These are phyloP conservation scores for Fraxinus sp. DNA, from an alignment of 305 asterid species.

Conservation along the genomic window DNA sequence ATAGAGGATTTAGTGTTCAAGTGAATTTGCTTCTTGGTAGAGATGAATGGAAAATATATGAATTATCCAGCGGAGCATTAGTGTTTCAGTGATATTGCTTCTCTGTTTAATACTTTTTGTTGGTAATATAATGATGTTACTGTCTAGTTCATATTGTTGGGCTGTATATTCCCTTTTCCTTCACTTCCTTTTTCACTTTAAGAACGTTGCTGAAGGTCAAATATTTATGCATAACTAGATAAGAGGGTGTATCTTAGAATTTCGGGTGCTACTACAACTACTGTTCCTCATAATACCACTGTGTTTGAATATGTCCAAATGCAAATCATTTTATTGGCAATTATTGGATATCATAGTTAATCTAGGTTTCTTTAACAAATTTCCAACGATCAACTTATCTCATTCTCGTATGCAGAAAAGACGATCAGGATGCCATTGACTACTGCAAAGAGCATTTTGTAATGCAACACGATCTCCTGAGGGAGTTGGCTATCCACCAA, in stretches of 20 bases:
- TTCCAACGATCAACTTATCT: background rate
- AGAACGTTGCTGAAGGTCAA: background rate
- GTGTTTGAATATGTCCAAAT: background rate
- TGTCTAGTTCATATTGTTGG: background rate
- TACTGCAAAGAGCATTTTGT: constrained; percentile 29
- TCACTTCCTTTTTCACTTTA: background rate
- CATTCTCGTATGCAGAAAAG: constrained; percentile 26
- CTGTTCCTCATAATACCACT: background rate
- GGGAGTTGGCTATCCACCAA: constrained; percentile 35
- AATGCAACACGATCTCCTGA: constrained; percentile 36
- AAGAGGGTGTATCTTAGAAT: background rate
- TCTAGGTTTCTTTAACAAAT: background rate
- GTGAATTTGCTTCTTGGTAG: background rate
- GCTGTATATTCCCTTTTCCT: background rate
- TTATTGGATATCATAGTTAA: background rate
- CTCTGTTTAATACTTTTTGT: background rate
- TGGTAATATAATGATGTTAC: background rate
- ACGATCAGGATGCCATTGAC: constrained; percentile 20
- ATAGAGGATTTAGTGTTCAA: background rate
- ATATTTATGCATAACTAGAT: background rate
- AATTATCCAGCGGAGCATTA: background rate
- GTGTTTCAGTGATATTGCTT: background rate
- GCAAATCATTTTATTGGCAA: background rate
- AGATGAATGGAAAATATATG: background rate
- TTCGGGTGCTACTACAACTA: background rate